Base-by-base conservation (phyloP, 2,329 filamentous ascomycete species). In the Fusarium incarnatum region DNA sequence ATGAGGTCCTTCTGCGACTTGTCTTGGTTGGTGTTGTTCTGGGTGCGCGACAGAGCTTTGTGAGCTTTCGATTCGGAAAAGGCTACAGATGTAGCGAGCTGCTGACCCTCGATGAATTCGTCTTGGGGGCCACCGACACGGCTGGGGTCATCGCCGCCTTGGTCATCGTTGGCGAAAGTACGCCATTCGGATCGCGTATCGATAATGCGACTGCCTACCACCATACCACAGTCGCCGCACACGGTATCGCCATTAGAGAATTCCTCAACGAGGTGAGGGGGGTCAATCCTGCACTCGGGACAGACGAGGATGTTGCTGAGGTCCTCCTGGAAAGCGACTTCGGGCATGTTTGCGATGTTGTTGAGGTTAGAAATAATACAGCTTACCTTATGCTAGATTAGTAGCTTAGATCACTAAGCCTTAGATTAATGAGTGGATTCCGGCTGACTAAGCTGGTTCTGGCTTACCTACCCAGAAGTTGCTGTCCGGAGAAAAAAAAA, bases 121-220 rank as follows among this genome's bases (percentile, higher is more conserved):
- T 98, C 98, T 65, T 92, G 91, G 8, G 92, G 93, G 75, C 98
- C 96, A 84, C 96, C 96, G 71, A 99, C 95, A 94, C 96, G 96
- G 63, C 94, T 98, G 7, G 97, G 96, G 73, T 99, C 96, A 75
- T 98, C 97, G 77, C 93, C 94, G 77, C 93, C 94, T 80, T 97
- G 94, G 79, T 99, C 97, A 77, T 99, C 96, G 79, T 98, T 98
- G 78, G 94, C 94, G 83, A 99, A 99, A 1, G 96, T 99, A 79
- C 96, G 93, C 96, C 96, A 99, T 83, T 99, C 96, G 49, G 94
- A 97, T 68, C 97, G 92, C 66, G 93, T 97, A 79, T 99, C 97
- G 77, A 99, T 94, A 79, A 96, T 94, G 72, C 94, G 92, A 77
- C 95, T 92, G 64, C 92, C 92, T 30, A 99, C 88, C 8, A 99